phyloP scores from a whole-genome alignment of 2,329 filamentous ascomycete genomes.

The Hypoxylon sp. region DNA sequence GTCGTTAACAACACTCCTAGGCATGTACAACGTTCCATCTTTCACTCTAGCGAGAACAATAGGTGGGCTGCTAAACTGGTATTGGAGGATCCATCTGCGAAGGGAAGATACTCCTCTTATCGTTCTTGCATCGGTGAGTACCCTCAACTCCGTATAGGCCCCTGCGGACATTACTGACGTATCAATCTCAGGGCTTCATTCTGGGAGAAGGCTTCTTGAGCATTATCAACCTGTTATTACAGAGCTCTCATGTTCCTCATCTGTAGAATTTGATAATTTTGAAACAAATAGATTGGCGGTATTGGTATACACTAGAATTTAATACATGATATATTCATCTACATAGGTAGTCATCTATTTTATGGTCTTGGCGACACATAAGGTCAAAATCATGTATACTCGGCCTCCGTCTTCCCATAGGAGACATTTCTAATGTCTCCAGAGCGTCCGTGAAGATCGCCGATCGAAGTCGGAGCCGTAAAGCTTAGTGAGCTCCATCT shows the following conservation, averaged over 20 bases:
- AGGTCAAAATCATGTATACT: background rate
- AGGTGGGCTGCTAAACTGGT: slow-evolving; percentile 81
- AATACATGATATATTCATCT: slow-evolving; percentile 20
- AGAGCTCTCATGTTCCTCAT: slow-evolving; percentile 82
- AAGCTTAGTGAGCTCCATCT: slow-evolving; percentile 21
- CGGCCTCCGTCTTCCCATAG: background rate
- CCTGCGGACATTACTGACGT: slow-evolving; percentile 21
- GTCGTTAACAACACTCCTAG: slow-evolving; percentile 55
- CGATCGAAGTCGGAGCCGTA: slow-evolving; percentile 35
- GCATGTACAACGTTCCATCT: slow-evolving; percentile 97
- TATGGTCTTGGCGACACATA: too few relatives aligned
- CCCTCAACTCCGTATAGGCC: background rate
- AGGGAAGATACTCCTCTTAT: slow-evolving; percentile 81
- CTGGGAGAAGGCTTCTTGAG: slow-evolving; percentile 92
- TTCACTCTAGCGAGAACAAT: slow-evolving; percentile 91
- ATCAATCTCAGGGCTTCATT: slow-evolving; percentile 76
- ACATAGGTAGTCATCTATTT: slow-evolving; percentile 4
- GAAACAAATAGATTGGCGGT: background rate
- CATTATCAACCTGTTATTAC: slow-evolving; percentile 88
- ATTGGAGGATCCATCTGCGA: slow-evolving; percentile 73
- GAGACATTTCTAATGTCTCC: slow-evolving; percentile 1
- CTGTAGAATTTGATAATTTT: slow-evolving; percentile 57
- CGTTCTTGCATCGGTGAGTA: slow-evolving; percentile 79
- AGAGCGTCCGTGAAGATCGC: slow-evolving; percentile 20
- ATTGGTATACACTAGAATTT: slow-evolving; percentile 2